phyloP scores from a whole-genome alignment of 1,284 basidiomycete species.

The Lignosus rhinocerotis region DNA sequence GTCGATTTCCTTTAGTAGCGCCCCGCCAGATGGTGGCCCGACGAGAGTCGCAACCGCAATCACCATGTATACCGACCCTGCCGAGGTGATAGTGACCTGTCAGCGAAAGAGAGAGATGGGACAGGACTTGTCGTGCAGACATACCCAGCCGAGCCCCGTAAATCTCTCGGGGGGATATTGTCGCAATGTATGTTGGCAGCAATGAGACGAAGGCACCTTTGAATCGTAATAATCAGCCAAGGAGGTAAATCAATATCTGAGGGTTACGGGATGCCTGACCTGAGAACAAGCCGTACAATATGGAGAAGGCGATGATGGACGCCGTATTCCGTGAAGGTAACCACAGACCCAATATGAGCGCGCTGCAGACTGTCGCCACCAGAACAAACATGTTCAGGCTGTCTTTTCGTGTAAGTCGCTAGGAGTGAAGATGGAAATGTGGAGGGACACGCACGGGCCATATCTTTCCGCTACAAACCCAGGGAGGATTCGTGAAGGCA shows the following conservation, averaged over 20 bases:
- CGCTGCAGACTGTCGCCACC: conserved; percentile 54
- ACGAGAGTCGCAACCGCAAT: conserved; percentile 31
- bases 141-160: conserved; percentile 33
- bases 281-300: conserved; percentile 51
- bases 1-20: conserved; percentile 29
- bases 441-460: conserved; percentile 36
- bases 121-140: conserved; percentile 1
- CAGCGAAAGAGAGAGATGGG: background rate
- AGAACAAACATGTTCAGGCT: conserved; percentile 61
- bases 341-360: conserved; percentile 56
- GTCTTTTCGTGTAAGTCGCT: background rate
- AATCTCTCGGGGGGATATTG: conserved; percentile 45
- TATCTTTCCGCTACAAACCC: conserved; percentile 60
- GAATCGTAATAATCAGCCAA: conserved; percentile 1
- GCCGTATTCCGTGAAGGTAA: conserved; percentile 41
- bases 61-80: conserved; percentile 32
- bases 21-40: conserved; percentile 36
- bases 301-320: conserved; percentile 49
- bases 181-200: conserved; percentile 62
- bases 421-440: background rate
- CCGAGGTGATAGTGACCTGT: background rate
- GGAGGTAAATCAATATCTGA: background rate
- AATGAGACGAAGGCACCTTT: conserved; percentile 63
- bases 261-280: conserved; percentile 16
- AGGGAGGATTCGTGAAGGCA: conserved; percentile 57